Percentiles rank a stretch among this genome's conserved stretches.
Conservation (phyloP, 805 yeast genomes). For the Metschnikowia amazonensis region DNA sequence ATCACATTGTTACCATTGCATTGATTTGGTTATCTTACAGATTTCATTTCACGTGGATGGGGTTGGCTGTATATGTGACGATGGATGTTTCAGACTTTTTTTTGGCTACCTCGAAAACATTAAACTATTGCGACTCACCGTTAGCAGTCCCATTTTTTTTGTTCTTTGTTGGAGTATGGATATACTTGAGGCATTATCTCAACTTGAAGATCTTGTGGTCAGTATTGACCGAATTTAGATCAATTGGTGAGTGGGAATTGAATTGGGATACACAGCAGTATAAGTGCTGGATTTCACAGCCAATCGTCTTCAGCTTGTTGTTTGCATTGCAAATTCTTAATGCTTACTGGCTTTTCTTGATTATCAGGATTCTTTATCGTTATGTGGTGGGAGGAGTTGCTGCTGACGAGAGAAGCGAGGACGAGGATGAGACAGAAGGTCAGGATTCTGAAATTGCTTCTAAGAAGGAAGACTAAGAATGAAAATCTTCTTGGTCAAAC, state of each 20-base stretch:
- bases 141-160: slow-evolving; percentile 62
- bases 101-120: slow-evolving; percentile 76
- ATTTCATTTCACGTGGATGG: slow-evolving; percentile 96
- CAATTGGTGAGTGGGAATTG: slow-evolving; percentile 77
- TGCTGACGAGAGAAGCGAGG: slow-evolving; percentile 84
- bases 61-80: slow-evolving; percentile 82
- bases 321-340: slow-evolving; percentile 82
- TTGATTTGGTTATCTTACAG: slow-evolving; percentile 83
- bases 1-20: slow-evolving; percentile 87
- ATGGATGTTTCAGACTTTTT: slow-evolving; percentile 96
- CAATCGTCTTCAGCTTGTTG: slow-evolving; percentile 76
- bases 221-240: slow-evolving; percentile 75
- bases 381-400: slow-evolving; percentile 54
- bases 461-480: slow-evolving; percentile 13
- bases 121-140: slow-evolving; percentile 75
- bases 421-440: slow-evolving; percentile 54
- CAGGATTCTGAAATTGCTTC: slow-evolving; percentile 7
- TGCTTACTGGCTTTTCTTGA: slow-evolving; percentile 80
- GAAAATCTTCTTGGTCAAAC: slow-evolving; percentile 4
- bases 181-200: slow-evolving; percentile 82
- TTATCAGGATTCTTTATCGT: slow-evolving; percentile 73
- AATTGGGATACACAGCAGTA: slow-evolving; percentile 90
- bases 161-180: slow-evolving; percentile 72
- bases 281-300: slow-evolving; percentile 93
- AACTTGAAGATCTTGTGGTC: slow-evolving; percentile 81